phyloP scores from a whole-genome alignment of 805 yeast genomes.

The Wickerhamiella cacticola region DNA sequence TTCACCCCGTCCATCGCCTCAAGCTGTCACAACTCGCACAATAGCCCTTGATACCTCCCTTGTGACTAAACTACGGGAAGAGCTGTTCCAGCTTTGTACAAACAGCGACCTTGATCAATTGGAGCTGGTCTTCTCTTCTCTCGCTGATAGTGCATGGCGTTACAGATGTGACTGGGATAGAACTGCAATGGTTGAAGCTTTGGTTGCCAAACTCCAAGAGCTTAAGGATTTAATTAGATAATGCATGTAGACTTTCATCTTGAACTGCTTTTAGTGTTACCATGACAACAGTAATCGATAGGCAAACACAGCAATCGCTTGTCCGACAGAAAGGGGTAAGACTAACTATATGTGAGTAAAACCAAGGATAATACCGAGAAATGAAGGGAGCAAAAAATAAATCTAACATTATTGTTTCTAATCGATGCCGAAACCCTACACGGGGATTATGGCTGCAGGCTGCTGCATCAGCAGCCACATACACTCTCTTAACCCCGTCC shows the following conservation, averaged over 20 bases:
- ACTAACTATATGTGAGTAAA: too few species aligned
- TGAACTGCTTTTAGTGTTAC: too few species aligned
- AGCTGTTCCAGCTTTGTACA: slow-evolving; percentile 33
- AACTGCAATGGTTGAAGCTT: slow-evolving; percentile 21
- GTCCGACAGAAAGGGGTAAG: too few species aligned
- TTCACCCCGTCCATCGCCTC: not conserved
- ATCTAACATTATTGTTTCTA: too few species aligned
- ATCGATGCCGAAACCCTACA: too few species aligned
- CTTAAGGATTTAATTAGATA: not conserved
- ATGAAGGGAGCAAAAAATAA: too few species aligned
- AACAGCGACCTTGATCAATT: slow-evolving; percentile 39
- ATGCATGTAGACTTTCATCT: too few species aligned
- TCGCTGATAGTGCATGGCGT: slow-evolving; percentile 65
- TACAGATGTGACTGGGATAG: slow-evolving; percentile 47
- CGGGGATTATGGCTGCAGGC: slow-evolving; percentile 4
- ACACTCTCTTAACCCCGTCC: not conserved
- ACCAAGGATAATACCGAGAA: too few species aligned
- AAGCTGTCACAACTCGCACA: not conserved
- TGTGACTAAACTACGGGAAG: slow-evolving; percentile 10
- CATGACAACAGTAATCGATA: not conserved
- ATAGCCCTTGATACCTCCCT: slow-evolving; percentile 1
- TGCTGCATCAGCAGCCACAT: slow-evolving; percentile 1
- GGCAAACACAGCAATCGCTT: too few species aligned
- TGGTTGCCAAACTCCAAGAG: slow-evolving; percentile 16
- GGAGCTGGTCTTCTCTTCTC: slow-evolving; percentile 52